A percentile compares a stretch with the other conserved stretches of the same genome.
Conservation (phyloP, 2,329 filamentous ascomycete genomes). For the Hypomyces rosellus region DNA sequence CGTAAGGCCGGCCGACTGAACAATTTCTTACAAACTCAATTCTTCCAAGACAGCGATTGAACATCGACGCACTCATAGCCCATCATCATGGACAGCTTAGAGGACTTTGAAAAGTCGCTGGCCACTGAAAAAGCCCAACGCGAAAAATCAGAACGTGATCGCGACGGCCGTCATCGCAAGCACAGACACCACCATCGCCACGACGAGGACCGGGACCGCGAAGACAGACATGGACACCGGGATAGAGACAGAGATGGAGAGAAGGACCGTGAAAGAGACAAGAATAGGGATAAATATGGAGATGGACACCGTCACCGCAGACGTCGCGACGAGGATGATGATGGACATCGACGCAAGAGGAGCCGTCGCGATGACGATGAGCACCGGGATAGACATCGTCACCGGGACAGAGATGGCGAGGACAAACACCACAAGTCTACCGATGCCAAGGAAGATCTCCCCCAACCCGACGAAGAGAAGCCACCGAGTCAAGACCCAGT, state of each 20-base stretch:
- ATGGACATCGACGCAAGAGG: conserved; percentile 58
- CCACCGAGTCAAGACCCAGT: conserved; percentile 21
- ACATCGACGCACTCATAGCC: neutral
- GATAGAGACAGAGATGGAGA: conserved; percentile 16
- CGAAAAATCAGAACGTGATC: conserved; percentile 40
- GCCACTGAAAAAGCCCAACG: conserved; percentile 56
- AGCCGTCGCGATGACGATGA: conserved; percentile 41
- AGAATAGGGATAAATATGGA: conserved; percentile 22
- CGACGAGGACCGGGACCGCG: conserved; percentile 32
- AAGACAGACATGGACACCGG: conserved; percentile 17
- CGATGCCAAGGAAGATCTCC: conserved; percentile 45
- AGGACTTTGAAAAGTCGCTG: conserved; percentile 73
- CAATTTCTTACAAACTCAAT: neutral
- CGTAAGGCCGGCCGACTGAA: no score
- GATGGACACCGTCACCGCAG: conserved; percentile 27
- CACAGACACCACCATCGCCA: conserved; percentile 44
- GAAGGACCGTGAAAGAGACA: conserved; percentile 18
- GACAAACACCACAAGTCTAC: conserved; percentile 34
- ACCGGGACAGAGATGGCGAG: conserved; percentile 17
- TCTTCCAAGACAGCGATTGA: neutral
- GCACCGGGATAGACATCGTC: conserved; percentile 26
- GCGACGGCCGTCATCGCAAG: conserved; percentile 38
- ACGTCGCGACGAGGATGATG: conserved; percentile 34
- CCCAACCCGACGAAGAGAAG: conserved; percentile 46
- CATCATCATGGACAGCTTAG: conserved; percentile 48